Base-by-base conservation (phyloP, 2,329 filamentous ascomycete genomes). In the Chaetomium sp. region DNA sequence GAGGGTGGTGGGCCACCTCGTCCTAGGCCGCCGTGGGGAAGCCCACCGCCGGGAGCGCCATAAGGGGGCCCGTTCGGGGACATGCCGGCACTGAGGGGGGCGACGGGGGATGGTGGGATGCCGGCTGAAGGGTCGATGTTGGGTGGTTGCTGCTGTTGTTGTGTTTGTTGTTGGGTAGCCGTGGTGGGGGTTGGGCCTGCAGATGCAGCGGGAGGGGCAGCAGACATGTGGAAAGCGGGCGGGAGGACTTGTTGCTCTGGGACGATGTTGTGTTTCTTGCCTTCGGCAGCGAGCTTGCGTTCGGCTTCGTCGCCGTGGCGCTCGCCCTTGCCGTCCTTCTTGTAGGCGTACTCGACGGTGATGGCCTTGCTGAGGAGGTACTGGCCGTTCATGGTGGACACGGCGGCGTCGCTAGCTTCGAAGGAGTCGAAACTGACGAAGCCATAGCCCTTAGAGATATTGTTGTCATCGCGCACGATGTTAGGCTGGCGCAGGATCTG, bases 321-420 rank as follows among this genome's bases (percentile, higher is more conserved):
- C 74, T 97, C 92, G 65, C 92, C 92, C 75, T 96, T 96, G 64
- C 94, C 94, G 67, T 99, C 94, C 74, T 97, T 97, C 79, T 99
- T 99, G 81, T 96, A 97, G 41, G 94, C 94, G 71, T 97, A 99
- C 72, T 97, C 92, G 45, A 99, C 94, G 2, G 88, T 89, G 65
- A 97, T 87, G 71, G 96, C 89, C 75, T 96, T 96, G 78, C 94
- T 96, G 79, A 95, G 91, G 58, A 99, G 83, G 72, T 94, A 97
- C 74, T 97, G 91, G 51, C 90, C 90, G 70, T 96, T 88, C 87
- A 99, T 91, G 70, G 92, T 94, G 62, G 85, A 81, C 60, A 95
- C 89, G 43, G 94, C 91, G 59, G 89, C 87, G 67, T 99, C 94
- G 9, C 90, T 94, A 64, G 90, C 88, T 68, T 97, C 94, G 69